Base-by-base conservation (phyloP, 2,329 filamentous ascomycete species). In the Penicillium expansum region DNA sequence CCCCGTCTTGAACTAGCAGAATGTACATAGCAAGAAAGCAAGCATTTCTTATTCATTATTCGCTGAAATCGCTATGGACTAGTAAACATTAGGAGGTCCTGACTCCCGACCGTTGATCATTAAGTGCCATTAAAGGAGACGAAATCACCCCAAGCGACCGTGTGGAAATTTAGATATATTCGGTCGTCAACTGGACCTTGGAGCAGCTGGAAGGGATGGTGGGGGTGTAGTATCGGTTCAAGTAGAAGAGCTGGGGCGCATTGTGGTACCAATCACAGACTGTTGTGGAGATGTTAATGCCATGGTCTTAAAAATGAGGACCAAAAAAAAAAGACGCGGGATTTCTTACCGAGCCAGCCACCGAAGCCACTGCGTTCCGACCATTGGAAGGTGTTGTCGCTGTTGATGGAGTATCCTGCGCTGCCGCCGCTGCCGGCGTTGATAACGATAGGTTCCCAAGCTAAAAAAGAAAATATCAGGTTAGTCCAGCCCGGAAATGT, bases 251-350 rank as follows among this genome's bases (percentile, higher is more conserved):
- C 58, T 77, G 74, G 27, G 74, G 74, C 20, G 64, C 66, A 37
- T 69, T 70, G 62, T 77, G 74, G 59, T 62, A 70, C 74, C 74
- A 76, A 49, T 76, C 70, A 58, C 74, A 77, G 8, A 73, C 74
- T 76, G 53, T 35, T n/a, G 18, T 24, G 16, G 48, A 16, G 3
- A 51, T 8, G 32, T 57, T 49, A 58, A 52, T 51, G 14, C n/a
- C 42, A 60, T 32, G 20, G 20, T 20, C n/a, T 6, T 29, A 5
- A 37, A 47, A 45, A 27, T 20, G 30, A 39, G 18, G 32, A n/a
- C 32, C 8, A 38, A 52, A 33, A 32, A 29, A 24, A 41, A 41
- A 22, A 30, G 18, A 42, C 14, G 27, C 43, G 30, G 20, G 42
- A 22, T 24, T 24, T 13, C 73, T 68, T 64, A 76, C 74, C 72